Evolutionary conservation across 2,329 filamentous ascomycete species (phyloP).

Genomic region (Drechslerella coelobrocha): DNA sequence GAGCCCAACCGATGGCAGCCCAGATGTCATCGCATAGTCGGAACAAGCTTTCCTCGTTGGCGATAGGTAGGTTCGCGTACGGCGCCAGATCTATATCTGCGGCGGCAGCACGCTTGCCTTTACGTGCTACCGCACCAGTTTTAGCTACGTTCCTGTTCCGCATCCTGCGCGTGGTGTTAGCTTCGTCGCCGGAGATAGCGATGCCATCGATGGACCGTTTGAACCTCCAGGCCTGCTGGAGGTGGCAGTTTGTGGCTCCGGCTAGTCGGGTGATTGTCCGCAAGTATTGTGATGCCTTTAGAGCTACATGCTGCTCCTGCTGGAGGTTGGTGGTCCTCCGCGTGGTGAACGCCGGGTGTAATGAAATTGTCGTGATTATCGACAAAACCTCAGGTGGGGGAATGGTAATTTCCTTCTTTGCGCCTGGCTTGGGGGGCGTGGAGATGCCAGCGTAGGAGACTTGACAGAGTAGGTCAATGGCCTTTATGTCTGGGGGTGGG

Average conservation of each 20-base stretch:
- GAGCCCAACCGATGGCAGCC: conserved; percentile 36
- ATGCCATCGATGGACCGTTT: conserved; percentile 1
- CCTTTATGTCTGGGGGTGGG: conserved; percentile 22
- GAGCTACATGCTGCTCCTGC: conserved; percentile 3
- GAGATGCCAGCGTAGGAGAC: conserved; percentile 37
- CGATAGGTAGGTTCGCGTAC: conserved; percentile 32
- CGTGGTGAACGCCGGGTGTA: conserved; percentile 41
- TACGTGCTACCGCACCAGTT: conserved; percentile 13
- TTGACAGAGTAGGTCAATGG: conserved; percentile 31
- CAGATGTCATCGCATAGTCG: conserved; percentile 40
- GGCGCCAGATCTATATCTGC: conserved; percentile 23
- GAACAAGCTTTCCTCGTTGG: conserved; percentile 40
- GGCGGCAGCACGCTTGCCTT: conserved; percentile 9
- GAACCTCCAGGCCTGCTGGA: conserved; percentile 45
- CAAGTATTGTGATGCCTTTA: conserved; percentile 32
- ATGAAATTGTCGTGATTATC: conserved; percentile 37
- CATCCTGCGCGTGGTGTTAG: conserved; percentile 15
- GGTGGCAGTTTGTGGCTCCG: conserved; percentile 35
- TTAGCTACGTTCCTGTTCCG: conserved; percentile 35
- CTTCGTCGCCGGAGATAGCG: not conserved
- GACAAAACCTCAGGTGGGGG: conserved; percentile 34
- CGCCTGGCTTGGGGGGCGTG: conserved; percentile 10
- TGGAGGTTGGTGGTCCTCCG: conserved; percentile 15
- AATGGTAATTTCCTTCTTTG: conserved; percentile 20
- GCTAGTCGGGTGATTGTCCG: conserved; percentile 36